Base-by-base conservation (phyloP, 2,329 filamentous ascomycete genomes). In the Sarocladium kiliense region DNA sequence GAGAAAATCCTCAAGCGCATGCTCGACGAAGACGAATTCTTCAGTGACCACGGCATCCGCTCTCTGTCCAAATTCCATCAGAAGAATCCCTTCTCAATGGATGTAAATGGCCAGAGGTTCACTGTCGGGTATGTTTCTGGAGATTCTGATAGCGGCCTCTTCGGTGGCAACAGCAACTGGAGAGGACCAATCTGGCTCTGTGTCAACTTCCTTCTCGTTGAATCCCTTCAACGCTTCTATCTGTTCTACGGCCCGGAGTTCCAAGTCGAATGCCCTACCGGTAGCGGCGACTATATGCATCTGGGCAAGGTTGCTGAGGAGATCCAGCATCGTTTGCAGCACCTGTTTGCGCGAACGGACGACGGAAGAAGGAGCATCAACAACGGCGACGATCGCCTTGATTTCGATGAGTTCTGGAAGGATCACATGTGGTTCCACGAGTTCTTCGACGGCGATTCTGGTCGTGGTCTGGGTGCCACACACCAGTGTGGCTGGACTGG, bases 401-500 rank as follows among this genome's bases (percentile, higher is more conserved):
- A 97, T 73, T 96, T 89, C 65, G 91, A 97, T 66, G 86, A 89
- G 23, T 78, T 96, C 71, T 97, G 93, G 93, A 93, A 88, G 70
- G 92, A 74, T 54, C 66, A 71, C 49, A 77, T 97, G 64, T 97
- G 91, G 89, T 97, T 96, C 79, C 88, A 96, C 68, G 93, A 97
- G 70, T 97, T 95, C 78, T 97, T 97, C 67, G 93, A 97, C 66
- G 93, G 91, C 37, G 92, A 97, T 68, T 86, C 79, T 53, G 93
- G 93, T 14, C 87, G 91, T 61, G 93, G 94, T 16, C 80, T 97
- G 1, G 93, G 93, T 56, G 91, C 93, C 36, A 93, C 87, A 49
- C 94, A 97, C 71, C 94, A 97, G 71, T 96, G 91, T 66, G 93
- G 93, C 51, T 97, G 94, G 93, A 97, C 93, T 36, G 93, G 93